Percentiles rank a stretch among this genome's conserved stretches.
Evolutionary conservation across 2,329 filamentous ascomycete genomes (phyloP).

Genomic region (Myriosclerotinia duriaeana): DNA sequence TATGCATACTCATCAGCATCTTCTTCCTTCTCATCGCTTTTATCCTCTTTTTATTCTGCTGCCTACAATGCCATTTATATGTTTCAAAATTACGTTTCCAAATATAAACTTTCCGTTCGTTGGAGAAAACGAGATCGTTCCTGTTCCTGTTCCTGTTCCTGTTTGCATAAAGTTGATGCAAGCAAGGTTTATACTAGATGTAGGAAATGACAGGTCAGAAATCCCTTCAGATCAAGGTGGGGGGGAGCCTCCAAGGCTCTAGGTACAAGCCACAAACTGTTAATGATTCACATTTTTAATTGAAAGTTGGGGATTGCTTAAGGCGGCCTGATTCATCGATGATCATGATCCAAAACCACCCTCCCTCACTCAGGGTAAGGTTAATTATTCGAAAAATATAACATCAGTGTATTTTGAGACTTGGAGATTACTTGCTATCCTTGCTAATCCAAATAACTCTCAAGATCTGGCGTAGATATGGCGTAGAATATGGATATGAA

Average conservation of each 20-base stretch:
- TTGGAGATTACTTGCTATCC: slow-evolving; percentile 9
- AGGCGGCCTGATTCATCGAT: slow-evolving; percentile 14
- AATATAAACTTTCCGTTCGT: slow-evolving; percentile 17
- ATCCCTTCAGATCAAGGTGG: slow-evolving; percentile 13
- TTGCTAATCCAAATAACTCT: not conserved
- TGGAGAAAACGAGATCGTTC: slow-evolving; percentile 4
- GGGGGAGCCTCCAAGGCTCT: slow-evolving; percentile 15
- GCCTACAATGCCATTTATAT: slow-evolving; percentile 2
- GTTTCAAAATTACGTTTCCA: slow-evolving; percentile 8
- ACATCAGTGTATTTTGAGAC: not conserved
- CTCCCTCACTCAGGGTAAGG: not conserved
- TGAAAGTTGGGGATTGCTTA: slow-evolving; percentile 16
- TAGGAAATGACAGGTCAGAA: slow-evolving; percentile 22
- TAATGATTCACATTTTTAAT: slow-evolving; percentile 13
- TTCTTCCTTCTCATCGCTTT: slow-evolving; percentile 1
- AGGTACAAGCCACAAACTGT: slow-evolving; percentile 8
- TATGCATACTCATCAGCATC: slow-evolving; percentile 2
- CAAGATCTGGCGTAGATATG: not conserved
- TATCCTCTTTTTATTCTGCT: slow-evolving; percentile 18
- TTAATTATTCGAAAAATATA: not conserved
- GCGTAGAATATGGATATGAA: not conserved
- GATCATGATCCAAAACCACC: slow-evolving; percentile 6
- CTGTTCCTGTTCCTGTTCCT: slow-evolving; percentile 5
- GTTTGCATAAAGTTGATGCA: slow-evolving; percentile 20
- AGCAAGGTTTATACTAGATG: slow-evolving; percentile 17